These are phyloP conservation scores for Petunia axillaris DNA, from an alignment of 257 asterid species.

Conservation along the genomic window DNA sequence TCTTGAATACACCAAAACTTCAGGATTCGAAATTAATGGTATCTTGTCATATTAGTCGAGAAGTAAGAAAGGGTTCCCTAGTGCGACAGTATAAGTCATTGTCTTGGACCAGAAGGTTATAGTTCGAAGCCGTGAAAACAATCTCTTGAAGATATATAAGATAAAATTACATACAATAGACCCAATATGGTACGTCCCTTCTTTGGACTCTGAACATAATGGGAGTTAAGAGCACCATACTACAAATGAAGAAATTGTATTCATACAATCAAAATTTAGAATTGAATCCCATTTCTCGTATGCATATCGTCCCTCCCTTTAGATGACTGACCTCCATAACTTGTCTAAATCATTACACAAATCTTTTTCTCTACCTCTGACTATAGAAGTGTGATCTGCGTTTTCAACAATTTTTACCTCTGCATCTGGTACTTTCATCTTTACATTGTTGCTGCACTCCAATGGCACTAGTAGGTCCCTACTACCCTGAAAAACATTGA, in stretches of 20 bases:
- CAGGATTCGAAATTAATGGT: too few relatives aligned
- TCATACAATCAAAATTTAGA: not conserved
- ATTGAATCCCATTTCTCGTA: not conserved
- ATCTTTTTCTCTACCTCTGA: constrained; percentile 54
- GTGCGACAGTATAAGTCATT: not conserved
- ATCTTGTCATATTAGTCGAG: too few relatives aligned
- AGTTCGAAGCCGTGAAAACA: not conserved
- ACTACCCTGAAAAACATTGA: constrained; percentile 59
- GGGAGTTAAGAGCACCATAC: not conserved
- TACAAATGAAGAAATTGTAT: not conserved
- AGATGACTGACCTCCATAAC: constrained; percentile 46
- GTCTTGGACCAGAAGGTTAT: not conserved
- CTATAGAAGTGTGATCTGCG: constrained; percentile 61
- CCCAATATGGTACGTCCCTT: not conserved
- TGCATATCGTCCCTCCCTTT: too few relatives aligned
- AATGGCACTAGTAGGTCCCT: constrained; percentile 68
- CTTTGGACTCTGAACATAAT: rapidly evolving
- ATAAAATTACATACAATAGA: not conserved
- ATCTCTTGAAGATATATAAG: rapidly evolving
- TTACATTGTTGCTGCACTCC: constrained; percentile 62
- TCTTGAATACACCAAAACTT: too few relatives aligned
- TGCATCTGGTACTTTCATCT: constrained; percentile 53
- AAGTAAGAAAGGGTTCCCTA: too few relatives aligned
- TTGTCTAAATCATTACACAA: constrained; percentile 50
- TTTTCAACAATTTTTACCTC: constrained; percentile 47